These are phyloP conservation scores for Sporothrix protearum DNA, from an alignment of 2,329 filamentous ascomycete species.

Conservation along the genomic window DNA sequence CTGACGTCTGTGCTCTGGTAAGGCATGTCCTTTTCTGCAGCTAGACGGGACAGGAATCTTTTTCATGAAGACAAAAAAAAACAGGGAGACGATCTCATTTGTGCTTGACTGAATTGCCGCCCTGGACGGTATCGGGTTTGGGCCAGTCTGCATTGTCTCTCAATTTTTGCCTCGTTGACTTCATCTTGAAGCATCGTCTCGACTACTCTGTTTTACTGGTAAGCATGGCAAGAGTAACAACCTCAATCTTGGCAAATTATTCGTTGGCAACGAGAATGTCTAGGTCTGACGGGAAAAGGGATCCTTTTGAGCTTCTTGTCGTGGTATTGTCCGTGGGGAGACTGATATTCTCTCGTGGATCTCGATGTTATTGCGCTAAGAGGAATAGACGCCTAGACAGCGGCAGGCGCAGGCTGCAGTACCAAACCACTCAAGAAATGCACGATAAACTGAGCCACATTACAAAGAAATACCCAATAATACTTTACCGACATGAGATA, in stretches of 20 bases:
- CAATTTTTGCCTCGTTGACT: not conserved
- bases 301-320: not conserved
- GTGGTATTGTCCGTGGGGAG: not conserved
- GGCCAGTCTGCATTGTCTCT: not conserved
- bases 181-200: not conserved
- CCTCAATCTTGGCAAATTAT: not conserved
- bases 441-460: not conserved
- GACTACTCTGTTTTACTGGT: not conserved
- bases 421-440: not conserved
- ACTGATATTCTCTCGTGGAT: not conserved
- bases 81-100: not conserved
- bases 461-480: conserved; percentile 1
- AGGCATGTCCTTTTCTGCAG: not conserved
- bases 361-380: not conserved
- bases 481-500: not conserved
- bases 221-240: not conserved
- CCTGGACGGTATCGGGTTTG: not conserved
- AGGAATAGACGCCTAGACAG: not conserved
- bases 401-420: not conserved
- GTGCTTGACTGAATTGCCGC: not conserved
- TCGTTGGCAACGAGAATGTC: too few relatives aligned
- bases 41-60: not conserved
- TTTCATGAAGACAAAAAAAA: not conserved
- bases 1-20: not conserved
- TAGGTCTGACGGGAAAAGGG: not conserved